Evolutionary conservation across 169 alveolate species (phyloP).

Genomic region (Eimeria nieschulzi): DNA sequence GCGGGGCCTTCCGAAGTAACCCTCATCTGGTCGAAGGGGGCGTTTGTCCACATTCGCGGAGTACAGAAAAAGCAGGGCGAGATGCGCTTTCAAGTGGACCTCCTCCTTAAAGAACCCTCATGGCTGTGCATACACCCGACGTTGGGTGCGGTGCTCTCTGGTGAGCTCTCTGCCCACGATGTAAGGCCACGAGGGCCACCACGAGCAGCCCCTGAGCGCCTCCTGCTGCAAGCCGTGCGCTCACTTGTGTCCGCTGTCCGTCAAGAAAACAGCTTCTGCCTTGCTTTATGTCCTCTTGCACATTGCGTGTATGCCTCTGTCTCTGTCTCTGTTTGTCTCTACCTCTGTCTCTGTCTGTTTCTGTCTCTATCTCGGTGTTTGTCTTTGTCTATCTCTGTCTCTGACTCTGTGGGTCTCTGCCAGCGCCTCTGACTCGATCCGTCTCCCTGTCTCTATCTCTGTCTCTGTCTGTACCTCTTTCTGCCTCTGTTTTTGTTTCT

Average conservation of each 20-base stretch:
- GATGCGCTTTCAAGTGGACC: constrained; percentile 8
- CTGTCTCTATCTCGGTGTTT: too few species aligned
- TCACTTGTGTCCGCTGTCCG: too few species aligned
- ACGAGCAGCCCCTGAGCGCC: too few species aligned
- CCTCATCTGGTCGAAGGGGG: constrained; percentile 53
- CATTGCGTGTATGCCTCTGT: too few species aligned
- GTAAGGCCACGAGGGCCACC: not conserved
- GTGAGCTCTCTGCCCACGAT: not conserved
- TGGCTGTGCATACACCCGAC: constrained; percentile 72
- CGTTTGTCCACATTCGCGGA: constrained; percentile 35
- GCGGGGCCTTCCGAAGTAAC: constrained; percentile 47
- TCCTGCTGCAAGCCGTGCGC: too few species aligned
- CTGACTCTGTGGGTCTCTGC: too few species aligned
- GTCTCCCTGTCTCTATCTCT: not conserved
- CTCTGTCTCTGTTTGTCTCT: too few species aligned
- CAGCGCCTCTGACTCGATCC: not conserved
- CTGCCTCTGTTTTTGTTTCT: not conserved
- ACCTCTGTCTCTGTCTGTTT: too few species aligned
- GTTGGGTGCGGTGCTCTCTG: constrained; percentile 56
- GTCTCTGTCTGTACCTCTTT: not conserved
- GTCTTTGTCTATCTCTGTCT: too few species aligned
- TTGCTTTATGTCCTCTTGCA: too few species aligned
- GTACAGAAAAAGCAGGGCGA: not conserved
- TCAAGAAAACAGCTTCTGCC: too few species aligned
- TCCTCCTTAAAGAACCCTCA: constrained; percentile 5